Conservation (phyloP, 345 rosid genomes). For the Salix arbutifolia region DNA sequence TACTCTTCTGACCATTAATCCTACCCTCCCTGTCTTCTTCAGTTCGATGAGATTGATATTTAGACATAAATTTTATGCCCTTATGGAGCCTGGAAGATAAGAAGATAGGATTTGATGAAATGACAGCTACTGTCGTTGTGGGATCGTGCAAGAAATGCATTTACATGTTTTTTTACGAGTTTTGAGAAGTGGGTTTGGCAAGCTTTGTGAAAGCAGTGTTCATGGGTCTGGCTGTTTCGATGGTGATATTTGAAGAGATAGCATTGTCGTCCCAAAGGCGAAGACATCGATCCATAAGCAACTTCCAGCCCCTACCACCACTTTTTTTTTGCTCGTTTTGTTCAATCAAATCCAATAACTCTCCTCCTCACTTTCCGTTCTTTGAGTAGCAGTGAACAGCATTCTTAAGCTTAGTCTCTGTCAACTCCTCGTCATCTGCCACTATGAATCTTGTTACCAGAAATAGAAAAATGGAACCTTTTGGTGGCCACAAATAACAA, state of each 20-base stretch:
- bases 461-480: not conserved
- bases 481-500: not conserved
- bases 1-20: not conserved
- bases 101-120: not conserved
- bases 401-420: conserved; percentile 15
- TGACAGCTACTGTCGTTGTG: not conserved
- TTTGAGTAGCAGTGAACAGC: not conserved
- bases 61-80: not conserved
- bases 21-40: not conserved
- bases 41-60: not conserved
- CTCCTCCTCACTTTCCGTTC: not conserved
- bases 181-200: conserved; percentile 23
- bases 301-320: not conserved
- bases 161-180: not conserved
- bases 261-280: not conserved
- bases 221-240: conserved; percentile 13
- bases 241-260: not conserved
- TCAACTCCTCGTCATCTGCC: conserved; percentile 1
- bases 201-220: not conserved
- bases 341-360: not conserved
- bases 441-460: not conserved
- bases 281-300: not conserved
- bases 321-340: not conserved
- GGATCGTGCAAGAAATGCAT: not conserved
- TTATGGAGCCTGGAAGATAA: not conserved